phyloP scores from a whole-genome alignment of 2,329 filamentous ascomycete species.

The Trichoderma atroviride region DNA sequence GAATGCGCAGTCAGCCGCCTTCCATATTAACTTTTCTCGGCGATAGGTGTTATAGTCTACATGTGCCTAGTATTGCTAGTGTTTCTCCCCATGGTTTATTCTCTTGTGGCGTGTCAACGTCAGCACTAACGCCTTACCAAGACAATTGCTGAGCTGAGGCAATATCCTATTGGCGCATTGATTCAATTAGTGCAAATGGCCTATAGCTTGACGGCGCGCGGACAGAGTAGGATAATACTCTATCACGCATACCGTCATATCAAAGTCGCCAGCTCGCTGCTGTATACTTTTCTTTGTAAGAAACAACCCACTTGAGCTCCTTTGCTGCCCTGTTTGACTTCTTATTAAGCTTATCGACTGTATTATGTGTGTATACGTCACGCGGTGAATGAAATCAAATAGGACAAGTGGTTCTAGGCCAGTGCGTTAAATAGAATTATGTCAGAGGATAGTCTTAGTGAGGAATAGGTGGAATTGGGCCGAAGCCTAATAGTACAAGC shows the following conservation, averaged over 20 bases:
- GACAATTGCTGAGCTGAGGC: background rate
- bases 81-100: background rate
- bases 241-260: background rate
- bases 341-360: background rate
- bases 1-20: background rate
- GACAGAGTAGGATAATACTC: background rate
- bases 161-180: background rate
- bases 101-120: background rate
- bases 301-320: background rate
- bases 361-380: background rate
- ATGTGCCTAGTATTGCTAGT: too few relatives aligned
- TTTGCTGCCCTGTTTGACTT: background rate
- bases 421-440: background rate
- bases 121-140: background rate
- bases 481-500: background rate
- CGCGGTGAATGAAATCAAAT: background rate
- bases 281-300: background rate
- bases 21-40: background rate
- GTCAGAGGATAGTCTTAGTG: background rate
- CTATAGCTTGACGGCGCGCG: background rate
- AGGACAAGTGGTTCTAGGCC: too few relatives aligned
- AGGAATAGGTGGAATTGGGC: background rate
- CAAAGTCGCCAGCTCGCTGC: background rate
- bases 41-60: background rate
- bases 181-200: background rate